Conservation (phyloP, 2,329 filamentous ascomycete species). For the Metarhizium sp. region DNA sequence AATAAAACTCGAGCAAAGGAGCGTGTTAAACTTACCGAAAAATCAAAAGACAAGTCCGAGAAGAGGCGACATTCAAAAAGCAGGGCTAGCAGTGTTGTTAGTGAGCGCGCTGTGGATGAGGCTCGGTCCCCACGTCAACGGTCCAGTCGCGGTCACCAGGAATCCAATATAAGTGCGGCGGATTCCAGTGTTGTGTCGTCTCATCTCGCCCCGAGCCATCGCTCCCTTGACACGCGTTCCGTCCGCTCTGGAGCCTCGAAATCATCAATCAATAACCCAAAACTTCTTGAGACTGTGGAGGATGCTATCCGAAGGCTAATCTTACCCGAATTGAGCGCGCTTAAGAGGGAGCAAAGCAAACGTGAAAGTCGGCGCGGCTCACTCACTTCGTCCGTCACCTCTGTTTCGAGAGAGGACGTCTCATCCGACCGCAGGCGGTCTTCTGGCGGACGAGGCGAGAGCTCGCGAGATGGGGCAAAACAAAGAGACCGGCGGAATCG, state of each 20-base stretch:
- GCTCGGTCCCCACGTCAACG: constrained; percentile 36
- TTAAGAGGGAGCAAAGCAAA: constrained; percentile 84
- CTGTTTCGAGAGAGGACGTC: constrained; percentile 43
- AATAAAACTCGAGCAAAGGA: constrained; percentile 38
- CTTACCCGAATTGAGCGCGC: constrained; percentile 78
- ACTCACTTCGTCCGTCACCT: constrained; percentile 45
- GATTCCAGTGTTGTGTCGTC: constrained; percentile 48
- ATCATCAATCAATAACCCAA: constrained; percentile 86
- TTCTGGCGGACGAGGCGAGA: constrained; percentile 42
- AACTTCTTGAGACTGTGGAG: constrained; percentile 82
- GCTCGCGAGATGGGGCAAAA: constrained; percentile 42
- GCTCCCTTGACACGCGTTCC: constrained; percentile 46
- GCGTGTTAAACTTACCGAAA: constrained; percentile 28
- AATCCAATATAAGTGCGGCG: constrained; percentile 41
- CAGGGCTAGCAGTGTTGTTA: constrained; percentile 36
- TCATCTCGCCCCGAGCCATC: constrained; percentile 42
- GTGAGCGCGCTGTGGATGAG: constrained; percentile 39
- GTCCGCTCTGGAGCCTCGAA: constrained; percentile 42
- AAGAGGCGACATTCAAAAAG: constrained; percentile 38
- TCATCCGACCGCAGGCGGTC: constrained; percentile 55
- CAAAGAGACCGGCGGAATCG: constrained; percentile 37
- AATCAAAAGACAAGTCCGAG: constrained; percentile 39
- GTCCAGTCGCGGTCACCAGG: constrained; percentile 42
- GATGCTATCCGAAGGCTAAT: constrained; percentile 86
- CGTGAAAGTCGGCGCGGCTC: constrained; percentile 63